Conservation (phyloP, 2,329 filamentous ascomycete genomes). For the Ilyonectria destructans region DNA sequence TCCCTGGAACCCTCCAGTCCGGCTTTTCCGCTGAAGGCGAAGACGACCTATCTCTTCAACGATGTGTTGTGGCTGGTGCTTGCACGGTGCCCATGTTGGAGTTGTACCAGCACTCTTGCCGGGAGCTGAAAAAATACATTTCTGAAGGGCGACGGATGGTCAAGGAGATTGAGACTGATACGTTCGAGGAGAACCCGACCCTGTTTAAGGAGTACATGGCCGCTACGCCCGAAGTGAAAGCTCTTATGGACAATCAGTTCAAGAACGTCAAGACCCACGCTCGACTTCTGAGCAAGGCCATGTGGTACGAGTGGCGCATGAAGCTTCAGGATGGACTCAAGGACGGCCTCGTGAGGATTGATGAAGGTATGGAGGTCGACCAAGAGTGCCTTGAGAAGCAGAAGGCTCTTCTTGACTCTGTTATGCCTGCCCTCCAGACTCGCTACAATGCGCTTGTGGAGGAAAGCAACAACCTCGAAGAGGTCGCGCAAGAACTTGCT, state of each 20-base stretch:
- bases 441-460: constrained; percentile 74
- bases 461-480: constrained; percentile 79
- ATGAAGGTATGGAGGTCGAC: constrained; percentile 84
- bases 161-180: constrained; percentile 91
- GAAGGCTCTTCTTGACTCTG: constrained; percentile 76
- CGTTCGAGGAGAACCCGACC: constrained; percentile 89
- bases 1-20: constrained; percentile 66
- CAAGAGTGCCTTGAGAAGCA: constrained; percentile 77
- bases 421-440: constrained; percentile 77
- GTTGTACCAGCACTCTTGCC: constrained; percentile 94
- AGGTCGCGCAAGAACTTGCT: constrained; percentile 81
- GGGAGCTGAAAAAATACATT: constrained; percentile 97
- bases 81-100: constrained; percentile 95
- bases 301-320: constrained; percentile 99
- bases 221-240: constrained; percentile 85
- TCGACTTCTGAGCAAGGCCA: constrained; percentile 90
- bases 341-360: constrained; percentile 83
- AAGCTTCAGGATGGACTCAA: constrained; percentile 87
- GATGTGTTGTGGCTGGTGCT: constrained; percentile 88
- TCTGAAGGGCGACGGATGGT: constrained; percentile 93
- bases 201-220: constrained; percentile 94
- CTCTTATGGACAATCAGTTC: constrained; percentile 95
- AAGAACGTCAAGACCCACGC: constrained; percentile 97
- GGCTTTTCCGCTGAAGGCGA: constrained; percentile 59
- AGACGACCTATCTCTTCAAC: constrained; percentile 77